A percentile compares a stretch with the other conserved stretches of the same genome.
Evolutionary conservation across 805 yeast genomes (phyloP).

Genomic region (Zygosaccharomyces lentus): DNA sequence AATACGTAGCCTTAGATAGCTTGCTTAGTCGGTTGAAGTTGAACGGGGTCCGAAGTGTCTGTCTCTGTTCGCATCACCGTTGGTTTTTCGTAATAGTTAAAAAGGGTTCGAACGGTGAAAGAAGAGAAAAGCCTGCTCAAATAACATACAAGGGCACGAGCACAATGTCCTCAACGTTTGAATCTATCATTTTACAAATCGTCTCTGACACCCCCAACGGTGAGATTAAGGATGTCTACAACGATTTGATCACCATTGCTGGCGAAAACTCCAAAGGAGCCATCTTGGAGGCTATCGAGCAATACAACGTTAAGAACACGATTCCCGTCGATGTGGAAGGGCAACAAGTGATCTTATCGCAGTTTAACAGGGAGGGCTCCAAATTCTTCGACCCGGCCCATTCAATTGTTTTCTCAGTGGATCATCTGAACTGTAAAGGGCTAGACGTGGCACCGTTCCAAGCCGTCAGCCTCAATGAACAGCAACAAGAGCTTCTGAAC

Average conservation of each 20-base stretch:
- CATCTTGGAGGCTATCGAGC: constrained; percentile 37
- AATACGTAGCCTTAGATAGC: not conserved
- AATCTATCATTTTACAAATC: constrained; percentile 25
- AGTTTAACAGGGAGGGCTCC: constrained; percentile 45
- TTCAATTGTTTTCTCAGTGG: constrained; percentile 52
- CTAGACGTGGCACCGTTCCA: constrained; percentile 48
- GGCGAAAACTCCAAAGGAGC: constrained; percentile 38
- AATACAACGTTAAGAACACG: constrained; percentile 40
- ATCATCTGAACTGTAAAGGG: constrained; percentile 46
- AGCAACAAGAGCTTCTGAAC: constrained; percentile 16
- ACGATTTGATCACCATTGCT: constrained; percentile 43
- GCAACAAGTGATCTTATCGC: constrained; percentile 42
- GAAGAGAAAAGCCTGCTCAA: not conserved
- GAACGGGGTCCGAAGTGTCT: not conserved
- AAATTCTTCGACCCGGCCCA: constrained; percentile 53
- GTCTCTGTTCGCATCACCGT: not conserved
- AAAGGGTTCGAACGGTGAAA: not conserved
- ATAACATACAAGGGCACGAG: not conserved
- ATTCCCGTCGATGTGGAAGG: constrained; percentile 35
- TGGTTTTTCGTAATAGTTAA: not conserved
- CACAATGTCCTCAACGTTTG: constrained; percentile 24
- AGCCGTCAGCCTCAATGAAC: constrained; percentile 18
- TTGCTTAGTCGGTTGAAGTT: not conserved
- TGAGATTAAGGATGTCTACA: constrained; percentile 32
- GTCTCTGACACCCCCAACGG: constrained; percentile 35